Evolutionary conservation across 805 yeast genomes (phyloP), one percentile per base, ranked within the genome.

Genomic region (Metschnikowia hibisci): DNA sequence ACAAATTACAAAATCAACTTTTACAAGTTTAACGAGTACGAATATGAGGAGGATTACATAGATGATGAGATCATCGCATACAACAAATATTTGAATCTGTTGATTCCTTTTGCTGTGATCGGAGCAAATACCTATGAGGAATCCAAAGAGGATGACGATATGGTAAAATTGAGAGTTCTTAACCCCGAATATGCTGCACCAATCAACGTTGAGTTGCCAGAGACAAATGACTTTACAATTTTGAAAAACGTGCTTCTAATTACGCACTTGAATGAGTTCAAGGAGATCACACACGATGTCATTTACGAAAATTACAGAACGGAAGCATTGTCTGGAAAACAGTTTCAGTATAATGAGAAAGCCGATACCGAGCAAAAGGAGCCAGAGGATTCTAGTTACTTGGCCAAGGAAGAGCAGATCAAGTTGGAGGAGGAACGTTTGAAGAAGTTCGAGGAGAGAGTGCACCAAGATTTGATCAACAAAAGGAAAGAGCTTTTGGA

Each of bases 291-390:
- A 6, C 95, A 86, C 61, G 96, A 88, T 61, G 76, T 82, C 32
- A 69, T 89, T 50, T 89, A 89, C 63, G 97, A 89, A 64, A 82
- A 81, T 60, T 89, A 89, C 66, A 82, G 97, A 74, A 86, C 96
- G 8, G 88, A 82, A 57, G 89, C 90, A 13, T 74, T 86, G 50
- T 80, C 87, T 23, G 82, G 85, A 25, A 83, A 80, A 47, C 69
- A 62, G 57, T 69, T 71, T 61, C 68, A 68, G 44, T 70, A 72
- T 50, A 58, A 47, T 39, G 51, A 50, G 33, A 42, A 37, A 23
- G 18, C 22, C 15, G 43, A 34, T 38, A 43, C 30, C 13, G 54
- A 46, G n/a, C 45, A 35, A 23, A 10, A 27, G 31, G 38, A 30
- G 15, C 44, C 39, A 39, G 47, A 32, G 31, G 47, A 38, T 10